These are phyloP conservation scores for Pseudozyma pruni DNA, from an alignment of 1,284 basidiomycete genomes.

Conservation along the genomic window DNA sequence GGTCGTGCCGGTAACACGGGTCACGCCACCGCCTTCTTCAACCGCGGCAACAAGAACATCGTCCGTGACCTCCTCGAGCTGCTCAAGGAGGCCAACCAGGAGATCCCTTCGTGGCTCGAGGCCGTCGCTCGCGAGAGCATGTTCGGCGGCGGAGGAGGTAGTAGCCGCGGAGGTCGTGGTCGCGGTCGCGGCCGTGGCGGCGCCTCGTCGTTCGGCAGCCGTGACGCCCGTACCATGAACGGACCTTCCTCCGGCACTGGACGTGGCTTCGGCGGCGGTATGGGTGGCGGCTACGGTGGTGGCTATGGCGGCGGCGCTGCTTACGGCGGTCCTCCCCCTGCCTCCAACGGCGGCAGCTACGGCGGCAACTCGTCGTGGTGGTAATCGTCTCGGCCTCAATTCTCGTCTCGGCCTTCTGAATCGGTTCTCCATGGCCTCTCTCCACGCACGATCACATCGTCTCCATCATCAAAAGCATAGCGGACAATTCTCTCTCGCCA, in stretches of 20 bases:
- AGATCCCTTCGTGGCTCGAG: constrained; percentile 91
- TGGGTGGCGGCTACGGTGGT: constrained; percentile 46
- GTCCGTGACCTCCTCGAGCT: constrained; percentile 91
- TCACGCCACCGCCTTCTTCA: constrained; percentile 76
- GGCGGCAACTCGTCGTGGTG: constrained; percentile 53
- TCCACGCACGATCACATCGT: constrained; percentile 36
- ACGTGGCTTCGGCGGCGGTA: constrained; percentile 54
- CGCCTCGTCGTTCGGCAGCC: constrained; percentile 64
- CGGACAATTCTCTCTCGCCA: constrained; percentile 39
- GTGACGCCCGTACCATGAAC: constrained; percentile 66
- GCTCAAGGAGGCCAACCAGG: constrained; percentile 95
- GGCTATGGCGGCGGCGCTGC: constrained; percentile 44
- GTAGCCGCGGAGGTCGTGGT: constrained; percentile 73
- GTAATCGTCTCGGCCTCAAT: constrained; percentile 5
- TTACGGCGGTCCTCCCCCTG: constrained; percentile 51
- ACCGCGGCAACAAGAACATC: constrained; percentile 75
- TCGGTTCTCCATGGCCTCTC: constrained; percentile 12
- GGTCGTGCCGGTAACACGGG: constrained; percentile 99
- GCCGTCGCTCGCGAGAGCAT: constrained; percentile 83
- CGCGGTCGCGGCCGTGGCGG: constrained; percentile 73
- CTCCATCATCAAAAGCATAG: constrained; percentile 32
- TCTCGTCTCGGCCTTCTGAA: background rate
- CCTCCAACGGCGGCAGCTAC: constrained; percentile 51
- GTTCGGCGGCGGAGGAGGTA: constrained; percentile 74
- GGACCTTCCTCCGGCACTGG: constrained; percentile 55